Conservation (phyloP, 2,329 filamentous ascomycete species). For the Trichoderma brevicompactum region DNA sequence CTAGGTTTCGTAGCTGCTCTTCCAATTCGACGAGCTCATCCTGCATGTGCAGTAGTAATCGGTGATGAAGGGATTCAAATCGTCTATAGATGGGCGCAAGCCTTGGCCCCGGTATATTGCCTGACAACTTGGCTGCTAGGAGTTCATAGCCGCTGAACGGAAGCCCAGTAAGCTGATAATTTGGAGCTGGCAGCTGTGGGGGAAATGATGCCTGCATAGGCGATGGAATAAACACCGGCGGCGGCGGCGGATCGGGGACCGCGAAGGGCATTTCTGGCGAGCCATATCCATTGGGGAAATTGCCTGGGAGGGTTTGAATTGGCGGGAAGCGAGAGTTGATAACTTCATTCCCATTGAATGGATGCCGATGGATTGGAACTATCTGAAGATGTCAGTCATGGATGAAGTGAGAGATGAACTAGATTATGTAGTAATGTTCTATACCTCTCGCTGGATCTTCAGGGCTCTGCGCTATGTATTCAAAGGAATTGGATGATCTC, state of each 20-base stretch:
- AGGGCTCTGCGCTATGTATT: background rate
- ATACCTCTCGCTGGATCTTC: constrained; percentile 20
- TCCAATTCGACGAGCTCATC: constrained; percentile 84
- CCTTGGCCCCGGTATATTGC: constrained; percentile 34
- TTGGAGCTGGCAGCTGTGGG: constrained; percentile 9
- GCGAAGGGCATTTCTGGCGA: constrained; percentile 21
- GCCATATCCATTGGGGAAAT: constrained; percentile 18
- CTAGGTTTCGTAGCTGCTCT: constrained; percentile 72
- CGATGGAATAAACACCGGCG: constrained; percentile 5
- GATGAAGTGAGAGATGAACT: background rate
- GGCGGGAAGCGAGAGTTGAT: constrained; percentile 16
- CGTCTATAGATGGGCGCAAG: constrained; percentile 74
- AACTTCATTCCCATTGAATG: constrained; percentile 5
- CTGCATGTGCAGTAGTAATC: constrained; percentile 80
- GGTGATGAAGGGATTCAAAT: constrained; percentile 81
- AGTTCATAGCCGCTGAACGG: constrained; percentile 64
- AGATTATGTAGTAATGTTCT: no score
- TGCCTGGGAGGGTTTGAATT: background rate
- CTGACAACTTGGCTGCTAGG: constrained; percentile 58
- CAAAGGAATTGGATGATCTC: constrained; percentile 32
- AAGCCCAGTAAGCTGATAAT: constrained; percentile 41
- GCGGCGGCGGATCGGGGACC: background rate
- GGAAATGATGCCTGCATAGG: constrained; percentile 19
- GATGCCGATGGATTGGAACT: background rate
- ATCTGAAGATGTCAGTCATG: background rate